These are phyloP conservation scores for Cicer arietinum DNA, from an alignment of 306 rosid genomes.

Conservation along the genomic window DNA sequence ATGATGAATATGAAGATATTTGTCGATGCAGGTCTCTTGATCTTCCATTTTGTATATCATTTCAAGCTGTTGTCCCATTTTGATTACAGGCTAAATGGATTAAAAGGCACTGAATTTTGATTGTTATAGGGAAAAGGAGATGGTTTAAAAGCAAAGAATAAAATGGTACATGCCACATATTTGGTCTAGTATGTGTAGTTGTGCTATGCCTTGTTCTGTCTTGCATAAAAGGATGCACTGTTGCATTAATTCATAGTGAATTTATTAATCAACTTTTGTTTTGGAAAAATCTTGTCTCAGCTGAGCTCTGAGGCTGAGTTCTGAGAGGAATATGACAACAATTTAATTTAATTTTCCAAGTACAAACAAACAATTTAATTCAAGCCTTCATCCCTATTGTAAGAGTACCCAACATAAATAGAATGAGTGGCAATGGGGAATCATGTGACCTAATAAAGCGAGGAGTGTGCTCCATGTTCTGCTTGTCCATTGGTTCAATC, in stretches of 20 bases:
- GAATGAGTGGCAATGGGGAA: constrained; percentile 13
- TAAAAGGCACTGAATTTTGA: constrained; percentile 13
- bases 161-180: neutral
- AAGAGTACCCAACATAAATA: neutral
- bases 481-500: constrained; percentile 14
- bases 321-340: constrained; percentile 2
- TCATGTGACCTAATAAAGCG: constrained; percentile 5
- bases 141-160: constrained; percentile 13
- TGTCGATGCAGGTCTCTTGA: constrained; percentile 81
- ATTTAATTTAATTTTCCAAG: neutral
- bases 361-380: constrained; percentile 29
- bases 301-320: constrained; percentile 19
- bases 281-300: constrained; percentile 17
- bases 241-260: constrained; percentile 13
- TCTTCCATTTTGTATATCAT: constrained; percentile 35
- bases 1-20: constrained; percentile 93
- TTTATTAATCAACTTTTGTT: constrained; percentile 7
- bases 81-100: constrained; percentile 24
- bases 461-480: constrained; percentile 24
- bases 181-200: constrained; percentile 22
- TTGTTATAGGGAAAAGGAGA: neutral
- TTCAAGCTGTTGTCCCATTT: constrained; percentile 17
- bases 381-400: constrained; percentile 4
- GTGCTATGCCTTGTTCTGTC: constrained; percentile 21
- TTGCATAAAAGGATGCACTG: constrained; percentile 14